Conservation (phyloP, 441 rosid species). For the Erodium trifolium region DNA sequence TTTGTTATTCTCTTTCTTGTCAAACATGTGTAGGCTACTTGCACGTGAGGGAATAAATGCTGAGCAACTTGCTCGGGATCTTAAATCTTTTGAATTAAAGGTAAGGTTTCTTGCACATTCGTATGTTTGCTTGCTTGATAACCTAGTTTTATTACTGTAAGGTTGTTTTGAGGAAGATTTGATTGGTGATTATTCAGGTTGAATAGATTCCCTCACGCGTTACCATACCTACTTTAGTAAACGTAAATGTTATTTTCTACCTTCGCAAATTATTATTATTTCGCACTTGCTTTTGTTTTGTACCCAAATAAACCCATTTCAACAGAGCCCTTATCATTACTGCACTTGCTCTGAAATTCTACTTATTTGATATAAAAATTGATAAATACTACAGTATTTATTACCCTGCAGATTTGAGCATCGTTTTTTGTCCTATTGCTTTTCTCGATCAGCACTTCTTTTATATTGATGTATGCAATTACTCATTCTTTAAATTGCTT, state of each 20-base stretch:
- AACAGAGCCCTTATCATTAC: not conserved
- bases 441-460: constrained; percentile 7
- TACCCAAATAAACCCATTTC: not conserved
- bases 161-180: constrained; percentile 8
- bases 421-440: not conserved
- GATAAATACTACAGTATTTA: not conserved
- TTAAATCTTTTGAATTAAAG: constrained; percentile 90
- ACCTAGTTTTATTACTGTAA: constrained; percentile 13
- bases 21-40: constrained; percentile 52
- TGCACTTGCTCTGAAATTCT: constrained; percentile 7
- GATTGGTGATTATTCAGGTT: not conserved
- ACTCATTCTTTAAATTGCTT: constrained; percentile 13
- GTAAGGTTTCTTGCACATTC: constrained; percentile 25
- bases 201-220: not conserved
- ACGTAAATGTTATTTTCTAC: constrained; percentile 6
- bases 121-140: not conserved
- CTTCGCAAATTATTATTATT: not conserved
- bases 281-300: constrained; percentile 2
- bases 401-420: too few relatives aligned
- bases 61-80: constrained; percentile 88
- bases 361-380: not conserved
- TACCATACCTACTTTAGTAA: not conserved
- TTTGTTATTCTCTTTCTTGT: constrained; percentile 3
- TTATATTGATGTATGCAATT: constrained; percentile 10
- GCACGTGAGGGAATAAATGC: constrained; percentile 97